These are phyloP conservation scores for Alternaria sp. DNA, from an alignment of 2,329 filamentous ascomycete species.

Conservation along the genomic window DNA sequence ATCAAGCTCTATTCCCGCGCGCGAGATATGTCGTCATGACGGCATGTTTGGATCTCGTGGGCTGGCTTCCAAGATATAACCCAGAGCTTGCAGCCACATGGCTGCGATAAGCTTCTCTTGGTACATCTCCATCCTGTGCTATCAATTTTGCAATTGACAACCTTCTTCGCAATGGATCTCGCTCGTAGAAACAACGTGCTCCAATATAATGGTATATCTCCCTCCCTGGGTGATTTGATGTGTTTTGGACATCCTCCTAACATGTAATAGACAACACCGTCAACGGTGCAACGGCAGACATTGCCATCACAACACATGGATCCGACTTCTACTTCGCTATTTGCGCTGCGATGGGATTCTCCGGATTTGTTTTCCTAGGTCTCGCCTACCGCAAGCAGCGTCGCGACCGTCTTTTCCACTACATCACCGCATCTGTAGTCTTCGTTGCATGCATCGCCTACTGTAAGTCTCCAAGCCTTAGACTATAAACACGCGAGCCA, in stretches of 20 bases:
- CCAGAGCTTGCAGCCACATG: not conserved
- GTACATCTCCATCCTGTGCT: not conserved
- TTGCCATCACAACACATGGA: slow-evolving; percentile 66
- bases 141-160: not conserved
- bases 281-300: slow-evolving; percentile 59
- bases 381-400: slow-evolving; percentile 63
- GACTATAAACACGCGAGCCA: not conserved
- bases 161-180: slow-evolving; percentile 13
- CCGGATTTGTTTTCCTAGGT: slow-evolving; percentile 63
- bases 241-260: not conserved
- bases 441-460: slow-evolving; percentile 69
- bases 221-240: not conserved
- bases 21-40: slow-evolving; percentile 12
- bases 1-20: slow-evolving; percentile 1
- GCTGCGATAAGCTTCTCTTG: not conserved
- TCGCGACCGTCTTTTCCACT: slow-evolving; percentile 68
- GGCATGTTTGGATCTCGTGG: slow-evolving; percentile 1
- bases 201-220: slow-evolving; percentile 27
- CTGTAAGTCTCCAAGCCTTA: slow-evolving; percentile 40
- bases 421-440: slow-evolving; percentile 67
- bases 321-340: slow-evolving; percentile 71
- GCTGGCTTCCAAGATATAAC: not conserved
- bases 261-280: slow-evolving; percentile 50
- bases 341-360: slow-evolving; percentile 65
- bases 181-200: slow-evolving; percentile 33